Evolutionary conservation across 2,329 filamentous ascomycete species (phyloP), one percentile per base, ranked within the genome.

Genomic region (Blumeria hordei): DNA sequence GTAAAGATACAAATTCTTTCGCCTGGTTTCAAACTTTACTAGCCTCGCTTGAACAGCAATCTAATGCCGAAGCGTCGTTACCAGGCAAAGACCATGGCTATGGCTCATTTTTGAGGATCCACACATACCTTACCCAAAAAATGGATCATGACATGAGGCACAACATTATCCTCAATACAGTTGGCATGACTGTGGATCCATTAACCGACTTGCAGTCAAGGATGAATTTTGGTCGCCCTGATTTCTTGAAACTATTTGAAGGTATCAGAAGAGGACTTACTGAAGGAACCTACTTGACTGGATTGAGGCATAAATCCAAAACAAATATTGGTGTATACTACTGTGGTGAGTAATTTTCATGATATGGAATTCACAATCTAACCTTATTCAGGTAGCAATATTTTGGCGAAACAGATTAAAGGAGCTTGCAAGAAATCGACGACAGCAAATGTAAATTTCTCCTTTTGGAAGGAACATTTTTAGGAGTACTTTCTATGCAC

Each of bases 381-480:
- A 60, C 37, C 35, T n/a, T 45, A 8, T 21, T 36, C 35, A 64
- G 64, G 64, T 55, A 63, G 64, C 45, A 67, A 65, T 53, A 59
- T 61, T 41, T 72, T 76, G 69, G 90, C 90, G 6, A 77, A 88
- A 60, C 79, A 86, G 63, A 95, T 98, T 66, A 83, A 85, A 68
- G 78, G 79, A 65, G 88, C 90, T 14, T 84, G 85, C 61, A 84
- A 83, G 64, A 68, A 72, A 54, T 82, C 83, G 14, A 85, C 80
- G 11, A 80, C 77, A 39, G 77, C 77, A 59, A 85, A 94, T 61
- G 87, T 98, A 56, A 78, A 81, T 64, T 98, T 96, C 72, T 85
- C 86, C 63, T 98, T 98, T 74, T 98, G 92, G 92, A 98, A 98
- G 72, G 92, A 98, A 70, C 90, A 98, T 66, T 82, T 82, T 66